These are phyloP conservation scores for Viola pubescens DNA, from an alignment of 441 rosid genomes.

Conservation along the genomic window DNA sequence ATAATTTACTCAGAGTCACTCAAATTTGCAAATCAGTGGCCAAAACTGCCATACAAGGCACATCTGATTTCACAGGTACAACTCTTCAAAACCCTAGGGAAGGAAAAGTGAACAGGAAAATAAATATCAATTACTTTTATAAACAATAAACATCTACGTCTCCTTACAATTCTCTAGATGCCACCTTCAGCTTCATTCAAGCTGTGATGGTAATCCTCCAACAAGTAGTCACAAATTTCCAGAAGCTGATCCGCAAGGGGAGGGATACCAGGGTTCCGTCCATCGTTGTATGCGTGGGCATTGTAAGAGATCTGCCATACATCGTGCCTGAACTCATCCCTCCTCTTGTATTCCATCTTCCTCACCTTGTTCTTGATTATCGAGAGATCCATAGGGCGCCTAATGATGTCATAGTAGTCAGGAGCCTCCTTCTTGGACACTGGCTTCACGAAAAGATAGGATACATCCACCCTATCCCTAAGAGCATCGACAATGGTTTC, in stretches of 20 bases:
- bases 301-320: constrained; percentile 76
- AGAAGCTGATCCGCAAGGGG: constrained; percentile 96
- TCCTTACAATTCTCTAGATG: constrained; percentile 20
- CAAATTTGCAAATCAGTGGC: too few species aligned
- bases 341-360: constrained; percentile 72
- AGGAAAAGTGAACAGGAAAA: too few species aligned
- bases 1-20: too few species aligned
- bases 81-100: too few species aligned
- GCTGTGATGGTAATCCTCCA: constrained; percentile 34
- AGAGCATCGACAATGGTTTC: constrained; percentile 74
- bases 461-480: constrained; percentile 46
- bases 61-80: too few species aligned
- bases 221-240: constrained; percentile 78
- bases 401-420: constrained; percentile 58
- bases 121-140: too few species aligned
- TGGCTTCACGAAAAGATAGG: constrained; percentile 85
- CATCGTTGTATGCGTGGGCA: constrained; percentile 77
- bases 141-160: background rate
- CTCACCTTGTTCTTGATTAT: constrained; percentile 77
- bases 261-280: constrained; percentile 87
- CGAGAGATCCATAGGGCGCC: constrained; percentile 89
- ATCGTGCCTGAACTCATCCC: constrained; percentile 75
- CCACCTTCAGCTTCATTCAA: constrained; percentile 74
- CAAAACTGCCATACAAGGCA: too few species aligned
- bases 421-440: constrained; percentile 94